phyloP scores from a whole-genome alignment of 495 filamentous ascomycete species.

The Lophiostoma macrostomum region DNA sequence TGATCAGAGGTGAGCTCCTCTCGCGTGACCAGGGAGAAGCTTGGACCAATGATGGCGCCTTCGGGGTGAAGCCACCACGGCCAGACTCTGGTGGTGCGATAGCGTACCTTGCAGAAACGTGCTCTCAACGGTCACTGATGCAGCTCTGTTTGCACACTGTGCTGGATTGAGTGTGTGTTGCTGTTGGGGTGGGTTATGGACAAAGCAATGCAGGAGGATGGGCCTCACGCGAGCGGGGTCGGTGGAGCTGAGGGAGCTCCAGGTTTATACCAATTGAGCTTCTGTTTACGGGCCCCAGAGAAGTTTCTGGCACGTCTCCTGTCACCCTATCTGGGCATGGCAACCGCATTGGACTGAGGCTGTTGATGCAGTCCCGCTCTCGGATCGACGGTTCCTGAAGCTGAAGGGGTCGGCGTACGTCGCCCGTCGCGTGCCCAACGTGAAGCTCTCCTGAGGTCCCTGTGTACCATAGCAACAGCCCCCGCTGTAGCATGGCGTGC shows the following conservation, averaged over 20 bases:
- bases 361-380: not conserved
- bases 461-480: too few relatives aligned
- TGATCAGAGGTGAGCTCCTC: slow-evolving; percentile 21
- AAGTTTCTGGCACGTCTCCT: not conserved
- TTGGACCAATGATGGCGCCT: slow-evolving; percentile 25
- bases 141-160: too few relatives aligned
- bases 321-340: not conserved
- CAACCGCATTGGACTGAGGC: slow-evolving; percentile 2
- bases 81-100: slow-evolving; percentile 3
- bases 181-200: slow-evolving; percentile 1
- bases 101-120: slow-evolving; percentile 29
- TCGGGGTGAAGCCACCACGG: slow-evolving; percentile 15
- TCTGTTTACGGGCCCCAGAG: not conserved
- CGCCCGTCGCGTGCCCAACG: not conserved
- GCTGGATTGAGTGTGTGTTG: slow-evolving; percentile 3
- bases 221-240: slow-evolving; percentile 23
- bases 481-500: not conserved
- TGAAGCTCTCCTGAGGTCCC: not conserved
- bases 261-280: slow-evolving; percentile 10
- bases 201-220: slow-evolving; percentile 6
- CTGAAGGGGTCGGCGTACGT: not conserved
- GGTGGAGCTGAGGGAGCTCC: not conserved
- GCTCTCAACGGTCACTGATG: too few relatives aligned
- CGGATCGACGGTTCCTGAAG: slow-evolving; percentile 7
- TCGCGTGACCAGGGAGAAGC: slow-evolving; percentile 22